Evolutionary conservation across 306 rosid genomes (phyloP).

Genomic region (Notholithocarpus densiflorus): DNA sequence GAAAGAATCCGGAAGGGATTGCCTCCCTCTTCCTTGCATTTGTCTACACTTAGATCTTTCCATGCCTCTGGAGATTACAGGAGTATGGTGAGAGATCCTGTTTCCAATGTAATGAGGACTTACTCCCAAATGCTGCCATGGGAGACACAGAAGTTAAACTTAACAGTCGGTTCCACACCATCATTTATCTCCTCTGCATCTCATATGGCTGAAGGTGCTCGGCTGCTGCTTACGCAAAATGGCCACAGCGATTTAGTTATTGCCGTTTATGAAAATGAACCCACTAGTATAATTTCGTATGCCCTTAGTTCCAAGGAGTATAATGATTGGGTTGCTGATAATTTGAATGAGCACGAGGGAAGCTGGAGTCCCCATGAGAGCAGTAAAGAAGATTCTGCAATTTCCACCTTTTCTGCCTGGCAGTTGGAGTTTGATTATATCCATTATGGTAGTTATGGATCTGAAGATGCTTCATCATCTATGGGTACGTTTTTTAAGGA

Average conservation of each 20-base stretch:
- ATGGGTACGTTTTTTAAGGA: constrained; percentile 59
- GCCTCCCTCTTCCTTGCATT: constrained; percentile 48
- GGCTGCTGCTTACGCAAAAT: constrained; percentile 76
- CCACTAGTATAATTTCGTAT: constrained; percentile 85
- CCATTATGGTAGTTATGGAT: constrained; percentile 60
- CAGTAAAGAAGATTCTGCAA: constrained; percentile 49
- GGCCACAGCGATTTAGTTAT: constrained; percentile 56
- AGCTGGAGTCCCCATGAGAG: constrained; percentile 41
- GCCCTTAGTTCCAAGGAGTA: constrained; percentile 83
- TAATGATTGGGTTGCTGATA: constrained; percentile 71
- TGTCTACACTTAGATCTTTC: constrained; percentile 64
- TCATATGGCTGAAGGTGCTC: constrained; percentile 70
- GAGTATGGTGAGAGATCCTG: constrained; percentile 82
- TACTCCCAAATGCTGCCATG: constrained; percentile 55
- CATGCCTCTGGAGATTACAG: constrained; percentile 86
- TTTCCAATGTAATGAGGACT: constrained; percentile 45
- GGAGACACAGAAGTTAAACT: constrained; percentile 66
- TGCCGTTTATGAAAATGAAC: constrained; percentile 93
- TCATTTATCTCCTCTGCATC: constrained; percentile 63
- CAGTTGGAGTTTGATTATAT: constrained; percentile 75
- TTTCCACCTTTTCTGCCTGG: constrained; percentile 73
- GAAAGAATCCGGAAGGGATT: constrained; percentile 60
- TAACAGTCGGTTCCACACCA: constrained; percentile 53
- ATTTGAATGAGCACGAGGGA: constrained; percentile 45
- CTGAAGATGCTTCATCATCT: constrained; percentile 78